phyloP scores from a whole-genome alignment of 2,329 filamentous ascomycete species.

The Cadophora malorum region DNA sequence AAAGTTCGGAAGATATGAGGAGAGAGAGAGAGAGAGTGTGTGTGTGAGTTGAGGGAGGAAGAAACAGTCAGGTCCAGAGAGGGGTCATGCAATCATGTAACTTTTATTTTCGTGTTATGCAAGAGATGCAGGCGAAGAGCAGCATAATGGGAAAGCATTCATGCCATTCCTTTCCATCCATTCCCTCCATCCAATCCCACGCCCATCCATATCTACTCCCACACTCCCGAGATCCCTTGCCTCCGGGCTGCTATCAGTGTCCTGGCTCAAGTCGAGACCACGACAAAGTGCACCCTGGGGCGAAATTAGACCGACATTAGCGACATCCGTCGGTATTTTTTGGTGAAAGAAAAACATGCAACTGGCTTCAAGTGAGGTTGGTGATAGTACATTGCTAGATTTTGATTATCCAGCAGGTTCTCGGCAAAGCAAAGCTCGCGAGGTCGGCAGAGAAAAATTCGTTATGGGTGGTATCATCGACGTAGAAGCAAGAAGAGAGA shows the following conservation, averaged over 20 bases:
- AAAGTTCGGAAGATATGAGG: too few species aligned
- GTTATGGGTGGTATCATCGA: conserved; percentile 40
- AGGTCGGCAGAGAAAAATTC: conserved; percentile 28
- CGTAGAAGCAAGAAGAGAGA: conserved; percentile 33
- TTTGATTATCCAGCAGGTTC: not conserved
- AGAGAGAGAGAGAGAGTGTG: too few species aligned
- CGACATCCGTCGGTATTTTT: conserved; percentile 14
- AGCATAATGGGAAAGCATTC: conserved; percentile 16
- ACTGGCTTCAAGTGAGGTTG: conserved; percentile 11
- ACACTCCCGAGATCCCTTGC: conserved; percentile 12
- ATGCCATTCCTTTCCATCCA: conserved; percentile 2
- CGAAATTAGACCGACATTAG: conserved; percentile 18
- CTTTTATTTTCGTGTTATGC: conserved; percentile 25
- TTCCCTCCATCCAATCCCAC: not conserved
- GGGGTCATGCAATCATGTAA: conserved; percentile 21
- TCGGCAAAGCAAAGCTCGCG: not conserved
- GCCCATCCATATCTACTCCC: conserved; percentile 18
- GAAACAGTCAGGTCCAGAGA: not conserved
- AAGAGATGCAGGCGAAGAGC: conserved; percentile 14
- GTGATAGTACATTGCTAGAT: conserved; percentile 17
- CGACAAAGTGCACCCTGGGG: not conserved
- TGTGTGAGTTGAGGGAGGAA: too few species aligned
- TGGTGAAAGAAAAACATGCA: conserved; percentile 10
- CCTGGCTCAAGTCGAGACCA: not conserved
- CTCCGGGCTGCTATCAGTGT: conserved; percentile 1